These are phyloP conservation scores for Eucalyptus curtisii DNA, from an alignment of 345 rosid genomes.

Conservation along the genomic window DNA sequence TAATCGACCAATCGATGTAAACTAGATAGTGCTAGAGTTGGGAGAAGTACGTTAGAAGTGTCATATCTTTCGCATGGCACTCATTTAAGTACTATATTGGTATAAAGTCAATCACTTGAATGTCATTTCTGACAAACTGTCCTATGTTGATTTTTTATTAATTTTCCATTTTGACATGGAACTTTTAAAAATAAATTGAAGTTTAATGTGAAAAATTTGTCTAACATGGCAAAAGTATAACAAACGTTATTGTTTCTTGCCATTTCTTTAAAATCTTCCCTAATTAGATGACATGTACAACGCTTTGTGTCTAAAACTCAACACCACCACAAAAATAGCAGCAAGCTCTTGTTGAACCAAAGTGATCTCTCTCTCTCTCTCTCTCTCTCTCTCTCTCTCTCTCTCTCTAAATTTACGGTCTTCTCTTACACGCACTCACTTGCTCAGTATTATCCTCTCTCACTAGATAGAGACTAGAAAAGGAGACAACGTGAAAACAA, in stretches of 20 bases:
- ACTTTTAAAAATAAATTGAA: no score
- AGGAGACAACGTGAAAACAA: not conserved
- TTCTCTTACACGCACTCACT: not conserved
- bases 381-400: no score
- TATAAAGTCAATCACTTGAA: no score
- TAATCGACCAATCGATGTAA: rapidly evolving
- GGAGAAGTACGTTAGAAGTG: not conserved
- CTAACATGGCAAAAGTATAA: not conserved
- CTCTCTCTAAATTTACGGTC: not conserved
- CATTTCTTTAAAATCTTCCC: not conserved
- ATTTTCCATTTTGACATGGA: not conserved
- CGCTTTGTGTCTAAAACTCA: not conserved
- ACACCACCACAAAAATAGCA: no score
- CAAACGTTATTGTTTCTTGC: not conserved
- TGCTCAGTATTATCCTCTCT: no score
- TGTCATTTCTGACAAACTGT: rapidly evolving
- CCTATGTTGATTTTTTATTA: no score
- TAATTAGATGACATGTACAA: not conserved
- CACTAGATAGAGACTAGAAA: no score
- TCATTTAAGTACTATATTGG: not conserved
- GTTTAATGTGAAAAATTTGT: not conserved
- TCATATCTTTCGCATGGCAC: rapidly evolving
- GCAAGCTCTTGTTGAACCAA: not conserved
- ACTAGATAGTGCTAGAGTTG: no score
- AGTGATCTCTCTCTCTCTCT: no score